Base-by-base conservation (phyloP, 805 yeast genomes). In the Candida ponderosae region DNA sequence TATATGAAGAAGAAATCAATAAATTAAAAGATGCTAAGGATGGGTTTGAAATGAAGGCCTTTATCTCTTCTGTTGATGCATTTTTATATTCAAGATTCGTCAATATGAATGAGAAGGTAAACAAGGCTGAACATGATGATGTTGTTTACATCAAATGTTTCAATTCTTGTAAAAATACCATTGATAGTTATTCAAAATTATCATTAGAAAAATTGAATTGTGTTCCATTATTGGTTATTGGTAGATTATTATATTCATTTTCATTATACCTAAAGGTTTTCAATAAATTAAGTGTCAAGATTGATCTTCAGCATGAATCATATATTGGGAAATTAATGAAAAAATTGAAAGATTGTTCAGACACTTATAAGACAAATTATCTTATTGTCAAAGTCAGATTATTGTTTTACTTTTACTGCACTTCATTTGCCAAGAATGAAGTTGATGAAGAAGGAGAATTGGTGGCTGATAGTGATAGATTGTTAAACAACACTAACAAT, bases 241-340 rank as follows among this genome's bases (percentile, higher is more conserved):
- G 58, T 11, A 41, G 58, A 35, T 16, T 53, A 36, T 46, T 53
- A 50, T 53, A 45, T 30, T 46, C 50, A 20, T 53, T 53, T 48
- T 55, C 58, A 2, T 39, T 52, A 17, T 40, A 44, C 19, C 33
- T 53, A 30, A 52, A 50, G 26, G 48, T 52, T 0, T 42, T 50
- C 8, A 51, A 48, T 36, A 34, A 35, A 10, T 30, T 53, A 26
- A 13, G n/a, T 11, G 13, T 24, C 14, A 45, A 43, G 15, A 29
- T 40, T 17, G 51, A 49, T 10, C 31, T 49, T 17, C 48, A 52
- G 24, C n/a, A 41, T 18, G 17, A 19, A 10, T 31, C 23, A 4
- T 27, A 40, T 24, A 33, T 52, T 5, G 45, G 43, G 34, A 37
- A 17, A 18, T 17, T 50, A 8, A 28, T 53, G 31, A 42, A 39